A percentile compares a stretch with the other conserved stretches of the same genome.
phyloP scores from a whole-genome alignment of 2,329 filamentous ascomycete species.

The Gnomoniopsis sp. region DNA sequence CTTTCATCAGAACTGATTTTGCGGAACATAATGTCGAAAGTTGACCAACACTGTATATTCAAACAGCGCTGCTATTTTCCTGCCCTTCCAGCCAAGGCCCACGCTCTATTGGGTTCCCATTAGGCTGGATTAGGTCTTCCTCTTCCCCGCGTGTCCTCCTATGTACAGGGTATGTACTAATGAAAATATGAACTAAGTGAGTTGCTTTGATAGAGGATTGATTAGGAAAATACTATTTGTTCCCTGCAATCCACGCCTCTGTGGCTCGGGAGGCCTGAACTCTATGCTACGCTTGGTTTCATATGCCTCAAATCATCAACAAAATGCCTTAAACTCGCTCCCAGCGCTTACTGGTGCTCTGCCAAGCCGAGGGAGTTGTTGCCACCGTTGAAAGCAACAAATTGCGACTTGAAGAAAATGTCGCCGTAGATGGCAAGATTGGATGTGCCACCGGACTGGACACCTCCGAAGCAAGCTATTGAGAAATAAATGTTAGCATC shows the following conservation, averaged over 20 bases:
- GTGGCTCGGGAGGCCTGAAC: not conserved
- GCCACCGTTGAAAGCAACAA: conserved; percentile 54
- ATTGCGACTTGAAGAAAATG: conserved; percentile 60
- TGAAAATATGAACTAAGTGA: not conserved
- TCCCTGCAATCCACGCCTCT: not conserved
- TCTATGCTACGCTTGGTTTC: not conserved
- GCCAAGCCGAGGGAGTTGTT: conserved; percentile 54
- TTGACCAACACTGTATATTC: too few species aligned
- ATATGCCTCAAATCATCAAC: not conserved
- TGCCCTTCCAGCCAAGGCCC: not conserved
- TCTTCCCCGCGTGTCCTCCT: not conserved
- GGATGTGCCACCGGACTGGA: conserved; percentile 54
- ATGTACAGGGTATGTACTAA: not conserved
- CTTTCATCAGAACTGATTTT: too few species aligned
- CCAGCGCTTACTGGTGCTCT: conserved; percentile 34
- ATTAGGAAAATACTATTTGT: not conserved
- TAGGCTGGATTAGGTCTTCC: too few species aligned
- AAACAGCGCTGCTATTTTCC: not conserved
- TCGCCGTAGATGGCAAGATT: conserved; percentile 61
- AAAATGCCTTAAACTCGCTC: too few species aligned
- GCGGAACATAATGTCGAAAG: too few species aligned
- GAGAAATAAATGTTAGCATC: conserved; percentile 1
- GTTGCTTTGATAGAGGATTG: not conserved
- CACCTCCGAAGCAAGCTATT: conserved; percentile 62
- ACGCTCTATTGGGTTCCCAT: too few species aligned